phyloP scores from a whole-genome alignment of 768 basidiomycete genomes.

The Mycena albidolilacea region DNA sequence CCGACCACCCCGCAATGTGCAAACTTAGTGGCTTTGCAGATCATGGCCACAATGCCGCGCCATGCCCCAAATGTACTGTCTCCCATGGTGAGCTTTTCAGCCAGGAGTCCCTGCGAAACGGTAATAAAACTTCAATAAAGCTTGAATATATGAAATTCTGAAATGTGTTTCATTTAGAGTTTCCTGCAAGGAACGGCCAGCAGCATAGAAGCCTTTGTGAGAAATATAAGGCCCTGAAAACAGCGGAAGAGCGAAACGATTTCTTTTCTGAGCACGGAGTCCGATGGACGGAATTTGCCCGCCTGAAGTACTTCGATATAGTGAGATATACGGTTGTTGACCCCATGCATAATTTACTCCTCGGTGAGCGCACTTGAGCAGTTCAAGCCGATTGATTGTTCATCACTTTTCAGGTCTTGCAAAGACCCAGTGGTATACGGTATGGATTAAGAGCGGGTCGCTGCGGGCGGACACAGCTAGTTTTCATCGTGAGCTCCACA shows the following conservation, averaged over 20 bases:
- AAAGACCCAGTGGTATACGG: constrained; percentile 36
- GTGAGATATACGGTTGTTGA: neutral
- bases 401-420: constrained; percentile 35
- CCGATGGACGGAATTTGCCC: constrained; percentile 38
- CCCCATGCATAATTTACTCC: neutral
- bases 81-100: constrained; percentile 35
- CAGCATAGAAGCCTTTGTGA: neutral
- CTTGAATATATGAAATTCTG: neutral
- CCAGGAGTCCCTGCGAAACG: constrained; percentile 32
- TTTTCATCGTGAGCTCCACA: neutral
- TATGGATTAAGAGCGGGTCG: neutral
- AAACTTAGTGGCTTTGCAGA: constrained; percentile 47
- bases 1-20: constrained; percentile 48
- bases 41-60: constrained; percentile 42
- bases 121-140: constrained; percentile 1
- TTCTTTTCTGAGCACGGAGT: constrained; percentile 33
- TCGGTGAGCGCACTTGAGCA: neutral
- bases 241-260: neutral
- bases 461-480: neutral
- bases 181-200: neutral
- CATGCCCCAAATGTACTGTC: constrained; percentile 46
- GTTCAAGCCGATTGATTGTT: neutral
- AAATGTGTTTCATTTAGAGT: neutral
- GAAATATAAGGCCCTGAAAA: neutral
- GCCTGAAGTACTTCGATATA: neutral